Conservation (phyloP, 768 basidiomycete genomes). For the Pulveroboletus frians region DNA sequence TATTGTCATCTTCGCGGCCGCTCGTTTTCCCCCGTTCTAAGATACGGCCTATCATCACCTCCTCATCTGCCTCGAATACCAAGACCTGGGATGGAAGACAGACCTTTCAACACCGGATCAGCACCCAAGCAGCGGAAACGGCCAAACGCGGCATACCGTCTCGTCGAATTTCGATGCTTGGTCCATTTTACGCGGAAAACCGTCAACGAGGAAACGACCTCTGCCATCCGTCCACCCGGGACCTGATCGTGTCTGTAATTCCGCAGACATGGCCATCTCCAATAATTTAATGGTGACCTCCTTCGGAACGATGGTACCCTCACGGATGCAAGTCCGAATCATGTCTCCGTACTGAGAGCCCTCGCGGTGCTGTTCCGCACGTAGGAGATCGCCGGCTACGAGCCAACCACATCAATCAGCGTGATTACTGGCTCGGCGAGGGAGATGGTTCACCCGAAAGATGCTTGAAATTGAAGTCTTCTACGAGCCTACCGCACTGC, state of each 20-base stretch:
- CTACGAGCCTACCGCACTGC: conserved; percentile 80
- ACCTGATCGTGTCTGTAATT: conserved; percentile 41
- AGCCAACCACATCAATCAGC: conserved; percentile 3
- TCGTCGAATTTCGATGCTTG: conserved; percentile 91
- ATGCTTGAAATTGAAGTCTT: conserved; percentile 85
- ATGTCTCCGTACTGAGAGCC: conserved; percentile 79
- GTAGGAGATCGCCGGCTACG: conserved; percentile 92
- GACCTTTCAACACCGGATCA: conserved; percentile 44
- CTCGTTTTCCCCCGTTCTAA: conserved; percentile 90
- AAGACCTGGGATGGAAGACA: conserved; percentile 76
- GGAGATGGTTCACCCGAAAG: conserved; percentile 65
- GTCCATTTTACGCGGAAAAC: conserved; percentile 98
- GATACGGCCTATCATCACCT: conserved; percentile 81
- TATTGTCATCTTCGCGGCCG: conserved; percentile 93
- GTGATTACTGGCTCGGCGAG: conserved; percentile 3
- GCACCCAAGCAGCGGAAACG: neutral
- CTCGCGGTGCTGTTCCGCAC: conserved; percentile 86
- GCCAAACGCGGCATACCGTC: conserved; percentile 46
- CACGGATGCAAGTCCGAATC: conserved; percentile 83
- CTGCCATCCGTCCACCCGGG: conserved; percentile 64
- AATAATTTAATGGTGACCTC: conserved; percentile 95
- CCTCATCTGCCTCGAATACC: conserved; percentile 83
- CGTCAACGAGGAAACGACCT: conserved; percentile 92
- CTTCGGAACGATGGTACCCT: conserved; percentile 93
- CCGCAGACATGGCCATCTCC: conserved; percentile 81